Base-by-base conservation (phyloP, 306 rosid genomes). In the Pyrus pyrifolia region DNA sequence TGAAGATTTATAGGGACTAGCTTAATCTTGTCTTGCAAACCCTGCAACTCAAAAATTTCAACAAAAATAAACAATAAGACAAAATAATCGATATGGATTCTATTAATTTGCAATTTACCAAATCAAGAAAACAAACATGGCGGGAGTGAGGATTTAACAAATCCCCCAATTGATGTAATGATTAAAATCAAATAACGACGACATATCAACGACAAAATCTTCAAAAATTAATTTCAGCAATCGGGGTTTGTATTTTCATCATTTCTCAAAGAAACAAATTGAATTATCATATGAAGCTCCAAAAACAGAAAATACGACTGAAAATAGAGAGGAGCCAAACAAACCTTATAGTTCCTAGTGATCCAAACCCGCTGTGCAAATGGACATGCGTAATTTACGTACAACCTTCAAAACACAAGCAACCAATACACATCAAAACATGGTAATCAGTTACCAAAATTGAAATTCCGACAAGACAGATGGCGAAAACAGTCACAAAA, bases 311-410 rank as follows among this genome's bases (percentile, higher is more conserved):
- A 38, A 45, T 8, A 6, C 4, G 35, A 18, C 0, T 61, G 19
- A 25, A 61, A 17, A n/a, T 49, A n/a, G 19, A 44, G 7, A 52
- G 35, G 13, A 61, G 8, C 17, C 5, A 66, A 75, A 61, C 15
- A 51, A 87, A 91, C 98, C 97, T 88, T 94, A 51, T 77, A 91
- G 67, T 94, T 91, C 74, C 96, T 86, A 31, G 91, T 60, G 84
- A 94, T 90, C 98, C 98, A 94, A 11, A 40, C 83, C 53, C 98
- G 96, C 77, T 94, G 97, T 10, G 95, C 98, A 86, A 4, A 94
- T 19, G 97, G 97, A 75, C 98, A 94, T 3, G 2, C 0, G 46
- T 87, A 90, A 77, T 7, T 68, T 74, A 44, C 81, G 75, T 90
- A 93, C 86, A 93, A 33, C 86, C 97, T 93, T 85, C 77, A 75